A percentile compares a stretch with the other conserved stretches of the same genome.
These are phyloP conservation scores for Setomelanomma holmii DNA, from an alignment of 2,329 filamentous ascomycete species.

Conservation along the genomic window DNA sequence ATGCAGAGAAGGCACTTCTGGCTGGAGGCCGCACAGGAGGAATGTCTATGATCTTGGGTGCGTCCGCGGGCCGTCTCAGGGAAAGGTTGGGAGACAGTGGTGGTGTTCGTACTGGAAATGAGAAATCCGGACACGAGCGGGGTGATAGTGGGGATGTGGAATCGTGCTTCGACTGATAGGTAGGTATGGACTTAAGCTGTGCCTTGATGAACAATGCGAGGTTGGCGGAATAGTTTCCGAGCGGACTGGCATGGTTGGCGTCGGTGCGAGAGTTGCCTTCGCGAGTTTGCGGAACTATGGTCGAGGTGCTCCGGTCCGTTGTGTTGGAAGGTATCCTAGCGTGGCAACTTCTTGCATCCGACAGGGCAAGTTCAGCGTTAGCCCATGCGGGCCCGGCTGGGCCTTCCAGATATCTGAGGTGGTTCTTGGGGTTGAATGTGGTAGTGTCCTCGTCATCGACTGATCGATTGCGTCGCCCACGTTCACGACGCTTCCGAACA, in stretches of 20 bases:
- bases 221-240: constrained; percentile 45
- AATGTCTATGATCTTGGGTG: constrained; percentile 36
- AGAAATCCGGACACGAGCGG: constrained; percentile 41
- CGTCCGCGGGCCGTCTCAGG: constrained; percentile 23
- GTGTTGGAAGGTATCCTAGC: constrained; percentile 37
- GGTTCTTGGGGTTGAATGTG: constrained; percentile 38
- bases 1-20: constrained; percentile 45
- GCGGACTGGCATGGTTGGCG: constrained; percentile 20
- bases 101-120: constrained; percentile 25
- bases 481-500: constrained; percentile 35
- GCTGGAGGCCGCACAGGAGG: constrained; percentile 42
- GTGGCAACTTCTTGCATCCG: constrained; percentile 22
- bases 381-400: constrained; percentile 13
- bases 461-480: constrained; percentile 31
- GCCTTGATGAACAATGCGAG: constrained; percentile 46
- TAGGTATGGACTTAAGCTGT: constrained; percentile 43
- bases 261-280: constrained; percentile 9
- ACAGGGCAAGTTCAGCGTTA: constrained; percentile 15
- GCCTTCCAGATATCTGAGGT: constrained; percentile 37
- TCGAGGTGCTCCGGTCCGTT: constrained; percentile 40
- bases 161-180: constrained; percentile 28
- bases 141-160: constrained; percentile 33
- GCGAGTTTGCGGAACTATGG: constrained; percentile 26
- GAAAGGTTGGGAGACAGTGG: constrained; percentile 29
- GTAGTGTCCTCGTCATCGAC: constrained; percentile 24